These are phyloP conservation scores for Abortiporus biennis DNA, from an alignment of 1,284 basidiomycete genomes.

Conservation along the genomic window DNA sequence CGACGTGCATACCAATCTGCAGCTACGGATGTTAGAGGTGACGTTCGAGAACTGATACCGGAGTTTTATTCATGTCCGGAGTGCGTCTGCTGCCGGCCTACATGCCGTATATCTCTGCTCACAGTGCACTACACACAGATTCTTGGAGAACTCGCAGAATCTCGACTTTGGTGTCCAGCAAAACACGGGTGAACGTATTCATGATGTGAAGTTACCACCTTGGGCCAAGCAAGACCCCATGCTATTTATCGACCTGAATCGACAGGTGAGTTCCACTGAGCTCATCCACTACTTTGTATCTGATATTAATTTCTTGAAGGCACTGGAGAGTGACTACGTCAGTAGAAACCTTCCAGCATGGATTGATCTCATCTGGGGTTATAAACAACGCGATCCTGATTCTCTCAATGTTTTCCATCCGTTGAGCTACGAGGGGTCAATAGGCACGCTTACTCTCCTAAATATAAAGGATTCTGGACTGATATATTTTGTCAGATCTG, in stretches of 20 bases:
- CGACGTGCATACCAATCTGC: slow-evolving; percentile 82
- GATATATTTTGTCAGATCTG: slow-evolving; percentile 48
- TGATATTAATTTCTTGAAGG: slow-evolving; percentile 36
- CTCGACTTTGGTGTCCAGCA: slow-evolving; percentile 85
- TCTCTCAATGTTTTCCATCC: slow-evolving; percentile 91
- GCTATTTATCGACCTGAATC: slow-evolving; percentile 79
- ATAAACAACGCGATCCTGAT: slow-evolving; percentile 77
- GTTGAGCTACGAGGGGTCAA: slow-evolving; percentile 88
- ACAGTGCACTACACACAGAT: slow-evolving; percentile 34
- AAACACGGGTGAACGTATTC: slow-evolving; percentile 75
- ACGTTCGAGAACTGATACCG: slow-evolving; percentile 92
- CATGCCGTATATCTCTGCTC: not conserved
- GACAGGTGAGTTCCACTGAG: slow-evolving; percentile 46
- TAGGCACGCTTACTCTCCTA: slow-evolving; percentile 42
- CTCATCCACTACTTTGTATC: not conserved
- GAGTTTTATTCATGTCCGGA: slow-evolving; percentile 85
- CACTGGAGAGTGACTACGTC: slow-evolving; percentile 87
- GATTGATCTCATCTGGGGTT: slow-evolving; percentile 93
- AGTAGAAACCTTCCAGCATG: slow-evolving; percentile 83
- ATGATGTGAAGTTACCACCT: slow-evolving; percentile 85
- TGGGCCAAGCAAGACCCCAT: slow-evolving; percentile 88
- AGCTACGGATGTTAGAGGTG: slow-evolving; percentile 81
- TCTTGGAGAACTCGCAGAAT: slow-evolving; percentile 67
- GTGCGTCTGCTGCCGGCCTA: slow-evolving; percentile 37
- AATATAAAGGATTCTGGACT: not conserved